Base-by-base conservation (phyloP, 495 filamentous ascomycete species). In the Hypoxylon cercidicola region DNA sequence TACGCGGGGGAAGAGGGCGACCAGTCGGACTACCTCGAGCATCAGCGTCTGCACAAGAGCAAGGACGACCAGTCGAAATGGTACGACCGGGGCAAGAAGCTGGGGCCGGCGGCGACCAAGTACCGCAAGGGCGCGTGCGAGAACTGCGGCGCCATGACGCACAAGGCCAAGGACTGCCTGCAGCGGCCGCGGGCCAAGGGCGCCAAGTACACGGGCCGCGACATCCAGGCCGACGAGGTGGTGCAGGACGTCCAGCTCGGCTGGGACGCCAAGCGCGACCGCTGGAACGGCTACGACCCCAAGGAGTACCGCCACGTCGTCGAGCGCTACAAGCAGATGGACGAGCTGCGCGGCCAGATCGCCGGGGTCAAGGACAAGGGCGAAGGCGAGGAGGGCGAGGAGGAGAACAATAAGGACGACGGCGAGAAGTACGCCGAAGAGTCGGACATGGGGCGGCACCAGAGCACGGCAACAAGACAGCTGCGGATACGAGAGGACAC, bases 181-280 rank as follows among this genome's bases (percentile, higher is more conserved):
- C 92, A 87, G 72, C 87, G 94, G 59, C 96, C 93, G 10, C 85
- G 95, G 60, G 96, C 96, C 61, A 85, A 90, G 25, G 96, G 96
- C 48, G 95, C 95, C 3, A 92, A 88, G 74, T 97, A 90, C 89
- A 97, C 93, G 0, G 95, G 95, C 4, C 89, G 86, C 66, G 87
- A 98, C 76, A 99, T 99, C 62, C 87, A 96, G 71, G 92, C 93
- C 19, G 95, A 99, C 76, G 93, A 97, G 71, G 76, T 88, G n/a
- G 80, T 96, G 39, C 88, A 95, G 70, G 86, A 93, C 55, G 90
- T 96, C 18, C 84, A 90, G 49, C 77, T 97, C 19, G 92, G 93
- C 2, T 99, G 94, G 93, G 95, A 98, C 77, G 95, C 95, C n/a
- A 99, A 99, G 81, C 82, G 95, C 68, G 95, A 99, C 78, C 84